Evolutionary conservation across 2,329 filamentous ascomycete genomes (phyloP).

Genomic region (Thermothelomyces thermophilus): DNA sequence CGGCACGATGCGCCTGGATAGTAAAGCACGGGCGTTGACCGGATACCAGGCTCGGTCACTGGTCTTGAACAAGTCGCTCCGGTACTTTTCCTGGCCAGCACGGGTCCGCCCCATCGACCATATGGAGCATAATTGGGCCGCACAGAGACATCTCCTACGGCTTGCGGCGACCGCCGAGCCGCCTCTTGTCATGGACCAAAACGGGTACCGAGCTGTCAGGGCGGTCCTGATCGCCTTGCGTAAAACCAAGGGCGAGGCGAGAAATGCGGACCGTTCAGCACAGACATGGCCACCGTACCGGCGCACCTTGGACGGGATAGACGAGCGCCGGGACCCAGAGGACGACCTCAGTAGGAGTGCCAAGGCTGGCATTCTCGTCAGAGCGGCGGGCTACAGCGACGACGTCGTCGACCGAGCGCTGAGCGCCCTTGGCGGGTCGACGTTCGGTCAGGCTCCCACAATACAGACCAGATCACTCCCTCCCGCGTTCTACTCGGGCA

Average conservation of each 20-base stretch:
- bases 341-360: slow-evolving; percentile 50
- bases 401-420: slow-evolving; percentile 42
- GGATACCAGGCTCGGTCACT: slow-evolving; percentile 29
- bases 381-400: slow-evolving; percentile 49
- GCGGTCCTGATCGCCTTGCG: slow-evolving; percentile 46
- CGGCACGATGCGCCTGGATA: slow-evolving; percentile 14
- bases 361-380: slow-evolving; percentile 47
- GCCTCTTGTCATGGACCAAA: slow-evolving; percentile 44
- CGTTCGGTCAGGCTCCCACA: slow-evolving; percentile 45
- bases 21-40: slow-evolving; percentile 4
- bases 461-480: slow-evolving; percentile 45
- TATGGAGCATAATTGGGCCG: slow-evolving; percentile 49
- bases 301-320: slow-evolving; percentile 50
- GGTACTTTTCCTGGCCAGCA: slow-evolving; percentile 33
- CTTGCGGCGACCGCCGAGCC: slow-evolving; percentile 43
- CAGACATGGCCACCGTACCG: slow-evolving; percentile 57
- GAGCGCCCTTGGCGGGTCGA: slow-evolving; percentile 47
- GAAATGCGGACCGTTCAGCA: slow-evolving; percentile 41
- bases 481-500: slow-evolving; percentile 29
- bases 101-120: slow-evolving; percentile 28
- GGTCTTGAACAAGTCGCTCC: slow-evolving; percentile 38
- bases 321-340: slow-evolving; percentile 45
- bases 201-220: slow-evolving; percentile 49
- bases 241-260: slow-evolving; percentile 46
- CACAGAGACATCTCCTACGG: slow-evolving; percentile 47